phyloP scores from a whole-genome alignment of 495 filamentous ascomycete genomes.

The Endocarpon pusillum region DNA sequence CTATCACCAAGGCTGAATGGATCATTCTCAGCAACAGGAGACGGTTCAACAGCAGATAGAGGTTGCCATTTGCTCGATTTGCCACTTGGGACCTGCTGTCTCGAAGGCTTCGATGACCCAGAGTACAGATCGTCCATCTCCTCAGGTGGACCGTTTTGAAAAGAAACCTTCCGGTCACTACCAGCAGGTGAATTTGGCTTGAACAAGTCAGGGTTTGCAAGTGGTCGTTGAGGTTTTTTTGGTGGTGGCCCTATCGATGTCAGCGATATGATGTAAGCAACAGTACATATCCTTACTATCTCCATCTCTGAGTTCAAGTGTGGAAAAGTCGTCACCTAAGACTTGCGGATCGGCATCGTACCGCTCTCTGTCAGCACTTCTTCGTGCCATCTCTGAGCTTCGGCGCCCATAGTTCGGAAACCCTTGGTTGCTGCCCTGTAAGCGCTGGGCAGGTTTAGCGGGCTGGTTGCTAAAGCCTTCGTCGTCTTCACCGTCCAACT shows the following conservation, averaged over 20 bases:
- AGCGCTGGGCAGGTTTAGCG: constrained; percentile 24
- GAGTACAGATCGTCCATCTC: constrained; percentile 67
- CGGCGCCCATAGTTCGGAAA: constrained; percentile 22
- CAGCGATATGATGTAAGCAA: constrained; percentile 10
- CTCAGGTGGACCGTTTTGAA: constrained; percentile 54
- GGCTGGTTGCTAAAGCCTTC: constrained; percentile 24
- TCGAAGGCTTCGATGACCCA: constrained; percentile 34
- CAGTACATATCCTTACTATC: constrained; percentile 33
- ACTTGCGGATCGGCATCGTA: constrained; percentile 95
- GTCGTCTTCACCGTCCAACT: constrained; percentile 69
- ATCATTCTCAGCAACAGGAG: constrained; percentile 77
- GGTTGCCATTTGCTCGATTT: constrained; percentile 96
- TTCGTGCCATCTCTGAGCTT: constrained; percentile 40
- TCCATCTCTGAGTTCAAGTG: constrained; percentile 64
- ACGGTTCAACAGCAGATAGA: constrained; percentile 69
- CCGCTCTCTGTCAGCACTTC: constrained; percentile 67
- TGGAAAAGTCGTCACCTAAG: constrained; percentile 78
- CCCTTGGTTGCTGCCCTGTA: constrained; percentile 19
- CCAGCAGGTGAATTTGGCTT: constrained; percentile 45
- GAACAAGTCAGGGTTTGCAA: constrained; percentile 65
- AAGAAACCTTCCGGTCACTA: constrained; percentile 49
- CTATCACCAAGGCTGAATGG: constrained; percentile 94
- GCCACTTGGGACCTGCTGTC: constrained; percentile 23
- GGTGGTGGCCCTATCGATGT: constrained; percentile 19
- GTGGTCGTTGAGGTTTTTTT: constrained; percentile 40